A percentile compares a stretch with the other conserved stretches of the same genome.
Evolutionary conservation across 345 rosid genomes (phyloP).

Genomic region (Rhodamnia rubescens): DNA sequence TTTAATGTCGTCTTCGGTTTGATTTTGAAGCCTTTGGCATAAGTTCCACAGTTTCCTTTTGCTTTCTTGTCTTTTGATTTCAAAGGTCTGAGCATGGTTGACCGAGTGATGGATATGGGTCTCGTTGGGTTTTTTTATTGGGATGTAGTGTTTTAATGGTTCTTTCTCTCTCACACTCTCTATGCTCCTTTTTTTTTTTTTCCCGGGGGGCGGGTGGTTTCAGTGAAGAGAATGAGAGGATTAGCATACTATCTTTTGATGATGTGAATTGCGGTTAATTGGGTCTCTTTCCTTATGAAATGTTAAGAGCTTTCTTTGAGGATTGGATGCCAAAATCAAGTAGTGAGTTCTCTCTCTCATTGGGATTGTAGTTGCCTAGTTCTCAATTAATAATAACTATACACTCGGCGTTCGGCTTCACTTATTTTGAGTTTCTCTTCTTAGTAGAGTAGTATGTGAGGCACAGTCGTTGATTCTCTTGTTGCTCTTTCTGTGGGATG

Average conservation of each 20-base stretch:
- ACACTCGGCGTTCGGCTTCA: background rate
- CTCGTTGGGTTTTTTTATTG: background rate
- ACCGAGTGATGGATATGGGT: background rate
- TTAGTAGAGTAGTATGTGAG: background rate
- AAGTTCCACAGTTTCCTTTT: background rate
- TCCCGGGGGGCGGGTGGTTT: background rate
- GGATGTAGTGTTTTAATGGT: background rate
- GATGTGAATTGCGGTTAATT: background rate
- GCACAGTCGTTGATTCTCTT: background rate
- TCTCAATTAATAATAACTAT: background rate
- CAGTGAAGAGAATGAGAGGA: background rate
- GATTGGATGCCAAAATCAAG: background rate
- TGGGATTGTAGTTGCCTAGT: background rate
- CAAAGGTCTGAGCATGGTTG: background rate
- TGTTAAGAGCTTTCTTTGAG: background rate
- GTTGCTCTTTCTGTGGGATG: background rate
- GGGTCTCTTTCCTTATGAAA: background rate
- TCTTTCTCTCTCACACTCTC: background rate
- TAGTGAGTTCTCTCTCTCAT: background rate
- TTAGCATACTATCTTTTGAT: background rate
- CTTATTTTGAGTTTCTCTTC: background rate
- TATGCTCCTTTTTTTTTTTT: no score
- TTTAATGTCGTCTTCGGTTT: background rate
- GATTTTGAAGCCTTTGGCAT: background rate
- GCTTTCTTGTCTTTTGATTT: background rate